Base-by-base conservation (phyloP, 768 basidiomycete genomes). In the Pholiota conissans region DNA sequence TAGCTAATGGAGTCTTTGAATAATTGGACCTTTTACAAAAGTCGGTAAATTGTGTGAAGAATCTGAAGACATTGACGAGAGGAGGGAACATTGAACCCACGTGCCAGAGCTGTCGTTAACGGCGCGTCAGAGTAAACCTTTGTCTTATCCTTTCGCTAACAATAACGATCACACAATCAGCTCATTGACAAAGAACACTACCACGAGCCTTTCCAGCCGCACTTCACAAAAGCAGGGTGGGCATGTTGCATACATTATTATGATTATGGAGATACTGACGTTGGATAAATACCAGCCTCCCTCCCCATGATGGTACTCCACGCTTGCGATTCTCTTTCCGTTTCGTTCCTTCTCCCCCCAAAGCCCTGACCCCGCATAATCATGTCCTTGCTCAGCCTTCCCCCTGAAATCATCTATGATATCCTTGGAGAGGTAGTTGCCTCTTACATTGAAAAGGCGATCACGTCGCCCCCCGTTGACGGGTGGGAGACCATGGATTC, bases 401-500 rank as follows among this genome's bases (percentile, higher is more conserved):
- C 59, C 11, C 49, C 49, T 0, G 55, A 56, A 32, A 46, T 60
- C 24, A 18, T 60, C 2, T 56, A 60, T 29, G 32, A 60, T 14
- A 47, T 60, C 13, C 22, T 60, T 3, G 37, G 48, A 28, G 59
- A 60, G 22, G 49, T 56, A n/a, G 20, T 55, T 27, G 48, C 59
- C 11, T 29, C 30, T 16, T 60, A 60, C n/a, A 48, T 60, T n/a
- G 59, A 60, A 9, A 28, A 30, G n/a, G 54, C 59, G 2, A 37
- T 56, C 22, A 60, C 59, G 11, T 30, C 32, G 14, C 49, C 59
- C 18, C 48, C 54, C 24, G 27, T 42, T n/a, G 53, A 46, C 7
- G 49, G 42, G 14, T 46, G 47, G 53, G 49, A 40, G 48, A 54
- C 46, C 5, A 29, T 50, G 40, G 30, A 56, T 14, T 46, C 47